Percentiles rank a stretch among this genome's conserved stretches.
Evolutionary conservation across 148 eudicot genomes (phyloP).

Genomic region (Fallopia convolvulus): DNA sequence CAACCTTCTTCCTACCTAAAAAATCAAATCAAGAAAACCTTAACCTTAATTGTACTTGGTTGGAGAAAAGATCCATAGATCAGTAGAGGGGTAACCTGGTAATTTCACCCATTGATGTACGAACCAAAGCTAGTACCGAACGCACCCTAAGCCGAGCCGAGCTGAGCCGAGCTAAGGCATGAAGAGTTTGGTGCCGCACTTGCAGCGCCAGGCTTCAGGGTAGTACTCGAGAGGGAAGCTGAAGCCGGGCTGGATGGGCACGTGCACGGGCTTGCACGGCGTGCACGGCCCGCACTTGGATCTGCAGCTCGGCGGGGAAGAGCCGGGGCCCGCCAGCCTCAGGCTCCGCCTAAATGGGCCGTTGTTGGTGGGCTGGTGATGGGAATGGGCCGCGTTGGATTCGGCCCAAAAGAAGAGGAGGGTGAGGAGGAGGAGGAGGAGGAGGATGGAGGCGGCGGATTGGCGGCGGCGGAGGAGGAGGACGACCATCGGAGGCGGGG

Average conservation of each 20-base stretch:
- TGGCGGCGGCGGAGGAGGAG: neutral
- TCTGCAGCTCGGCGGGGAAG: slow-evolving; percentile 67
- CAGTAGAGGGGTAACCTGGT: neutral
- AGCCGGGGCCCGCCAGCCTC: slow-evolving; percentile 23
- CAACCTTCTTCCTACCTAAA: neutral
- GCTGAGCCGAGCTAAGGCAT: slow-evolving; percentile 41
- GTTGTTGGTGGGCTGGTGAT: neutral
- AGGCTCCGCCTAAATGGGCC: neutral
- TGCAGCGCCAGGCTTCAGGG: slow-evolving; percentile 92
- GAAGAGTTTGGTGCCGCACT: slow-evolving; percentile 61
- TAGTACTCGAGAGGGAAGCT: slow-evolving; percentile 64
- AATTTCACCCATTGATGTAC: neutral
- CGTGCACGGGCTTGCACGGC: slow-evolving; percentile 72
- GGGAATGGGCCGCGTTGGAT: too few relatives aligned
- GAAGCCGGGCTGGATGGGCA: slow-evolving; percentile 57
- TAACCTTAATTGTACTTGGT: neutral
- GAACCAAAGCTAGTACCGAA: neutral
- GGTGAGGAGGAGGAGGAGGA: neutral
- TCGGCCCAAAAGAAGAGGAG: too few relatives aligned
- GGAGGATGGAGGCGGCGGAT: neutral
- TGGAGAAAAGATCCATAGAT: neutral
- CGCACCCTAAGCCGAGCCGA: too few relatives aligned
- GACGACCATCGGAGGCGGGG: neutral
- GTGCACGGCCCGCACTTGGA: slow-evolving; percentile 63
- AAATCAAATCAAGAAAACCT: neutral